Evolutionary conservation across 345 rosid genomes (phyloP).

Genomic region (Schrenkiella parvula): DNA sequence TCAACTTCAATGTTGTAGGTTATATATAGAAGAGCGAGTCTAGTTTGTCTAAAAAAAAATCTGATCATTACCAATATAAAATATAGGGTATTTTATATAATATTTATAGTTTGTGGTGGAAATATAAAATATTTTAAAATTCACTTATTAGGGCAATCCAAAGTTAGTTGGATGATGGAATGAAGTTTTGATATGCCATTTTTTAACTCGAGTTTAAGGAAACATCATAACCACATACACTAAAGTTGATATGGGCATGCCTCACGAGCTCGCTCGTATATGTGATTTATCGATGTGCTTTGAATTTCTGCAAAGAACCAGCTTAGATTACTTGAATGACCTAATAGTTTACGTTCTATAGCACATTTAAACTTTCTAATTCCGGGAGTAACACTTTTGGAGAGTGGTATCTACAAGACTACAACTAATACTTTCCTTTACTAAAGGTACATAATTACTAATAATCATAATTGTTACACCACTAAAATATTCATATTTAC

Average conservation of each 20-base stretch:
- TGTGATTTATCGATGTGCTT: background rate
- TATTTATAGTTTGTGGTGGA: too few relatives aligned
- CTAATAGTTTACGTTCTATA: too few relatives aligned
- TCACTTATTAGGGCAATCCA: slow-evolving; percentile 25
- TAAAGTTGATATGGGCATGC: background rate
- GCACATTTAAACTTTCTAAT: background rate
- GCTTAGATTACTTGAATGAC: background rate
- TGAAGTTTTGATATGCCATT: background rate
- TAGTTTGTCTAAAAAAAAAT: background rate
- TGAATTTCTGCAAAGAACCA: background rate
- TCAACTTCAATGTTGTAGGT: slow-evolving; percentile 15
- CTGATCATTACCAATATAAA: background rate
- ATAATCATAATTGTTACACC: background rate
- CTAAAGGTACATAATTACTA: background rate
- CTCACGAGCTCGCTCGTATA: background rate
- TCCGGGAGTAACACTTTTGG: background rate
- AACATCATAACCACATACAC: background rate
- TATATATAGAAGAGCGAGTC: slow-evolving; percentile 4
- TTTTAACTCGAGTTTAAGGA: background rate
- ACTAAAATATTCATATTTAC: background rate
- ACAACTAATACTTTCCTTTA: background rate
- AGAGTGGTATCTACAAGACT: background rate
- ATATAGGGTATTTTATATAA: background rate
- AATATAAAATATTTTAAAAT: background rate
- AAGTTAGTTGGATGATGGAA: background rate